Base-by-base conservation (phyloP, 2,329 filamentous ascomycete genomes). In the Pseudocercospora vitis region DNA sequence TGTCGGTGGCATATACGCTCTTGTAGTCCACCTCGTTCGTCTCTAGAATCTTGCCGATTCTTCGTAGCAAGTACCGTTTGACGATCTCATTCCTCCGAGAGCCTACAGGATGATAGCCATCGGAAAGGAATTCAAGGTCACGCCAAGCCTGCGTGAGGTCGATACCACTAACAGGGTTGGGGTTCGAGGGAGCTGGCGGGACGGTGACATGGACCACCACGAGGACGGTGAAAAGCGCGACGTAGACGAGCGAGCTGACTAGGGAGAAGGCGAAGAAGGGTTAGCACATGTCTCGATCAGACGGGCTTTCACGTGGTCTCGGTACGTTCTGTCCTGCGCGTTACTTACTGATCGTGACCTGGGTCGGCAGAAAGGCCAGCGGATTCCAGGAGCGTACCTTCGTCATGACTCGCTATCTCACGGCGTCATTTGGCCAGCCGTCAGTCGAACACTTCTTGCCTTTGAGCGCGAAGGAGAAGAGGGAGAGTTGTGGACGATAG, bases 71-170 rank as follows among this genome's bases (percentile, higher is more conserved):
- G 78, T 87, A 96, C 28, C 82, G 75, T 57, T 89, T 85, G 28
- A 96, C 85, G 19, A 83, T 76, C 63, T 96, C 91, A 69, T 96
- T 97, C 56, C 82, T 79, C 55, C 79, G 85, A 62, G 87, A 57
- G 29, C 58, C 60, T 57, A 57, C 59, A 3, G 94, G 92, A 69
- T 96, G 94, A 68, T 88, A 94, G 1, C 79, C 78, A 59, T 78
- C 78, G 28, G 87, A 92, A 45, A 99, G 79, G 51, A 79, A 75
- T 56, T 90, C 83, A 26, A 99, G 78, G 68, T 97, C 91, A 9
- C 78, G 73, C 91, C 91, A 97, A 31, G 92, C 90, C 72, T 95
- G 85, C 2, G 86, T 87, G 49, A 97, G 74, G 65, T 96, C 89
- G 65, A 95, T 75, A 14, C 90, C 91, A 3, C 50, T 39, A 31